Evolutionary conservation across 1,139 yeast species (phyloP).

Genomic region (Suhomyces kunorum): DNA sequence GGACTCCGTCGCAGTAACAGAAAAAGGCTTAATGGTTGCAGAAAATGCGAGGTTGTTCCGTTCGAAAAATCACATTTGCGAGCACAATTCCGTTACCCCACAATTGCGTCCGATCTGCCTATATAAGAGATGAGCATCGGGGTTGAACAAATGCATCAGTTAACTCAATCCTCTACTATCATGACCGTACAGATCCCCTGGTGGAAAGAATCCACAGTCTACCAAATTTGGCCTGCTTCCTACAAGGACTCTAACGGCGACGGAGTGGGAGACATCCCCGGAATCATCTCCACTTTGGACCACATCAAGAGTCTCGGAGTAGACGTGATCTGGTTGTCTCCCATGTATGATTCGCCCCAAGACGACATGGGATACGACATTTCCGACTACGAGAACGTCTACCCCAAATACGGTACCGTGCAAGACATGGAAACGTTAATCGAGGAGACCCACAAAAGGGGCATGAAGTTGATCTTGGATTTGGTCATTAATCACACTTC

Average conservation of each 20-base stretch:
- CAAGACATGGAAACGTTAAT: constrained; percentile 26
- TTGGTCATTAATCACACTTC: constrained; percentile 30
- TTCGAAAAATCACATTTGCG: constrained; percentile 5
- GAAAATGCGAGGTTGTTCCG: too few relatives aligned
- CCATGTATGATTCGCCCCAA: constrained; percentile 29
- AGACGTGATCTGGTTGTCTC: constrained; percentile 28
- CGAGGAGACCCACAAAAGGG: constrained; percentile 22
- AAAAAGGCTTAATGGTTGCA: too few relatives aligned
- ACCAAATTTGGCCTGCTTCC: constrained; percentile 32
- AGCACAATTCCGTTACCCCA: constrained; percentile 11
- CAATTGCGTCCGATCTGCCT: constrained; percentile 3
- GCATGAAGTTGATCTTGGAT: constrained; percentile 27
- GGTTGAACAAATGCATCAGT: neutral
- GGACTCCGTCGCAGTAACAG: too few relatives aligned
- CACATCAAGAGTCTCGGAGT: constrained; percentile 24
- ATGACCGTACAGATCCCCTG: constrained; percentile 16
- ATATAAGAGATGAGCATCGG: constrained; percentile 1
- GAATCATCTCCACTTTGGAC: constrained; percentile 26
- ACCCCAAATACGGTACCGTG: constrained; percentile 26
- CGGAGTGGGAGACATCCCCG: constrained; percentile 28
- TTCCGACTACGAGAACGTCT: constrained; percentile 25
- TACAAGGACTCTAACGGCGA: constrained; percentile 30
- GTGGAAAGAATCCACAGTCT: constrained; percentile 30
- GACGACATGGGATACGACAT: constrained; percentile 31
- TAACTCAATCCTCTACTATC: neutral